Conservation (phyloP, 2,329 filamentous ascomycete genomes). For the Ascochyta koolunga region DNA sequence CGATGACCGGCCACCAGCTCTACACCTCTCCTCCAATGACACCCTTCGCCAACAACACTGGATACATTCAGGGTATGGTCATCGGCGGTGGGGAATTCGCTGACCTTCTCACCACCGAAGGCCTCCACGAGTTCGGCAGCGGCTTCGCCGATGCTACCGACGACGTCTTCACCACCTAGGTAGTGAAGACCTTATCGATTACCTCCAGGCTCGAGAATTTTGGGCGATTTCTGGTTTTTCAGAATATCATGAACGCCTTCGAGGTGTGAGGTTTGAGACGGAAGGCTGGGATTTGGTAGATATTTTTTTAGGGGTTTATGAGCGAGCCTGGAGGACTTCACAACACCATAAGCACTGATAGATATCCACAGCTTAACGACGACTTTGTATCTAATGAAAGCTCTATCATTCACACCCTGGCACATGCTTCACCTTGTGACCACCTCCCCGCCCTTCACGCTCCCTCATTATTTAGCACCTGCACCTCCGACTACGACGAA, state of each 20-base stretch:
- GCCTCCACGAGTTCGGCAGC: not conserved
- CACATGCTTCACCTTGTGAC: not conserved
- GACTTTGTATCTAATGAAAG: not conserved
- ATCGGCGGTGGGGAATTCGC: not conserved
- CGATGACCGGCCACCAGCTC: not conserved
- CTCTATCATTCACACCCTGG: not conserved
- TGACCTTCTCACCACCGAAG: not conserved
- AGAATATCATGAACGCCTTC: not conserved
- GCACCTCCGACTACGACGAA: not conserved
- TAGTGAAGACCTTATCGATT: not conserved
- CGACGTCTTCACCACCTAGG: conserved; percentile 44
- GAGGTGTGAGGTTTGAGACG: not conserved
- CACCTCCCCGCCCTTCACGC: not conserved
- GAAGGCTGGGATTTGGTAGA: not conserved
- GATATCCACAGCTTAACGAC: not conserved
- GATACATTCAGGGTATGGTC: conserved; percentile 4
- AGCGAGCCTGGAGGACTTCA: not conserved
- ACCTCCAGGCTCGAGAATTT: not conserved
- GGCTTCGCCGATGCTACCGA: conserved; percentile 34
- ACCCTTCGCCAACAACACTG: not conserved
- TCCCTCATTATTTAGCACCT: not conserved
- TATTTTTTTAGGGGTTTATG: not conserved
- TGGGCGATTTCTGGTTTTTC: not conserved
- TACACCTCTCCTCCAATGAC: not conserved
- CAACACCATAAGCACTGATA: not conserved